Base-by-base conservation (phyloP, 257 asterid genomes). In the Paraleonurus japonicus region DNA sequence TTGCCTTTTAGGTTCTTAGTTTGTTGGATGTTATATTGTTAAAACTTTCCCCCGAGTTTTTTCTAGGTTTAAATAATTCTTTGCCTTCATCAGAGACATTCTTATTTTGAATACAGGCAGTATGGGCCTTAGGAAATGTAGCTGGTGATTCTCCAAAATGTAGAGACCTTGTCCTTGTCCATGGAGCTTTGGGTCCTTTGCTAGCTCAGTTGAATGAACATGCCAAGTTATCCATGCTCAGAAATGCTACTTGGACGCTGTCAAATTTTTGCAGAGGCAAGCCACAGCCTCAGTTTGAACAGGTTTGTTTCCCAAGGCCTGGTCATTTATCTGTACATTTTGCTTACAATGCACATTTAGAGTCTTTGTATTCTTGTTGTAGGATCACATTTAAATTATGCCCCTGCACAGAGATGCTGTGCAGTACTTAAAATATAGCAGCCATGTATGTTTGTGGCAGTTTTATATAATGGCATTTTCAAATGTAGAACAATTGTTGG, bases 81-180 rank as follows among this genome's bases (percentile, higher is more conserved):
- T 59, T 62, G 13, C 64, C 20, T 23, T 54, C 20, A 26, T 19
- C 23, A n/a, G 8, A 12, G 61, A 23, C 22, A 24, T 26, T 32
- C 17, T 30, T 17, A 9, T 48, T 15, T 43, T 5, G 16, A n/a
- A 65, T 76, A 19, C 72, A 92, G 98, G 98, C 98, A 73, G 98
- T 92, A 4, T 92, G 98, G 98, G 98, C 98, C 5, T 82, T 92
- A 75, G 98, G 96, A 69, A 92, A 92, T 78, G 94, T 92, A 11
- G 96, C 98, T 70, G 98, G 98, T 23, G 98, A 92, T 81, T 92
- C 98, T 61, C 91, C 96, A 30, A 86, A 80, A 71, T 92, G 98
- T 69, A 87, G 98, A 22, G 96, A 92, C 81, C 90, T 92, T 74
- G 98, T 92, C 53, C 94, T 92, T 80, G 73, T 79, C 5, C 69